These are phyloP conservation scores for Kockovaella imperatae DNA, from an alignment of 768 basidiomycete species.

Conservation along the genomic window DNA sequence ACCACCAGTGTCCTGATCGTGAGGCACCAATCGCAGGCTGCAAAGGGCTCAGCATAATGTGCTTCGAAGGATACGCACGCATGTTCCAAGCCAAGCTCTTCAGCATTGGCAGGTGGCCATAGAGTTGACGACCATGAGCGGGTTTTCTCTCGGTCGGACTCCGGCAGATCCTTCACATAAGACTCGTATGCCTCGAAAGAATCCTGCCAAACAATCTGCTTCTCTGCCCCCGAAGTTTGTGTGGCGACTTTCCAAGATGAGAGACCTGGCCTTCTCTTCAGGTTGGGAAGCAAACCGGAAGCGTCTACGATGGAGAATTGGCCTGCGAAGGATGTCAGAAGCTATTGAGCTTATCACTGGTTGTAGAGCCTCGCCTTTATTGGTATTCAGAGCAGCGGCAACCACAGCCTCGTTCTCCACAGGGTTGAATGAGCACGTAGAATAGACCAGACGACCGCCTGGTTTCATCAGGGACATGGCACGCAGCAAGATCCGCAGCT, in stretches of 20 bases:
- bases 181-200: constrained; percentile 56
- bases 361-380: constrained; percentile 53
- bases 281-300: constrained; percentile 60
- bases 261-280: constrained; percentile 68
- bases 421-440: constrained; percentile 94
- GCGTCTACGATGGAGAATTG: constrained; percentile 72
- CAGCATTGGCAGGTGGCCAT: constrained; percentile 67
- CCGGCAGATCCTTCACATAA: constrained; percentile 48
- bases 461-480: constrained; percentile 82
- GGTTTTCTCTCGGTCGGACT: constrained; percentile 54
- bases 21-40: constrained; percentile 85
- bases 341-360: neutral
- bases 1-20: constrained; percentile 91
- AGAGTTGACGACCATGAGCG: constrained; percentile 51
- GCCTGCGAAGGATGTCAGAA: neutral
- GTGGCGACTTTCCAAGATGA: constrained; percentile 66
- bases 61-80: neutral
- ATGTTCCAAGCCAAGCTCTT: constrained; percentile 54
- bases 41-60: constrained; percentile 2
- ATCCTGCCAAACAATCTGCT: constrained; percentile 27
- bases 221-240: constrained; percentile 15
- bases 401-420: constrained; percentile 96
- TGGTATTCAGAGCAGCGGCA: constrained; percentile 65
- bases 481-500: constrained; percentile 82
- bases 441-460: constrained; percentile 90